Evolutionary conservation across 257 asterid species (phyloP).

Genomic region (Rubia yunnanensis): DNA sequence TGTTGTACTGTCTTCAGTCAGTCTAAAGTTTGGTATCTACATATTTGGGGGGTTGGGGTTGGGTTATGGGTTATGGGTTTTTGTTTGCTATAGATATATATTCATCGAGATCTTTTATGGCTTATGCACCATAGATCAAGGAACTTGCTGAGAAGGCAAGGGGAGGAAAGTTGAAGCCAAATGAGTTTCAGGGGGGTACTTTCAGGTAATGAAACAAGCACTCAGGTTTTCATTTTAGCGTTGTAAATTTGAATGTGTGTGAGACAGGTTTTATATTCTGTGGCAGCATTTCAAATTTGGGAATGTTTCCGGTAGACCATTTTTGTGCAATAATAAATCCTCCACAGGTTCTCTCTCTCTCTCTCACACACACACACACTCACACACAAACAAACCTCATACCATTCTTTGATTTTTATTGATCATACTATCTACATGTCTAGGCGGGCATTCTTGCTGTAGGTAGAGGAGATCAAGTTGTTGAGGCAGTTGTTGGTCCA

Average conservation of each 20-base stretch:
- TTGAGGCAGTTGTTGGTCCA: constrained; percentile 65
- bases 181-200: constrained; percentile 98
- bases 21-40: neutral
- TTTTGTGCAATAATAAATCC: constrained; percentile 98
- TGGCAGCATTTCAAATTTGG: constrained; percentile 96
- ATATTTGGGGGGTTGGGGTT: neutral
- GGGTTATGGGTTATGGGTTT: neutral
- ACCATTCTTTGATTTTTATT: neutral
- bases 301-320: constrained; percentile 95
- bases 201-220: constrained; percentile 54
- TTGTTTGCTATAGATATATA: neutral
- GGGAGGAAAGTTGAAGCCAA: constrained; percentile 82
- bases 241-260: constrained; percentile 11
- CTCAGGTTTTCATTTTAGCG: constrained; percentile 5
- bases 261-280: constrained; percentile 10
- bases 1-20: neutral
- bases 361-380: constrained; percentile 9
- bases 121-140: constrained; percentile 51
- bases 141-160: constrained; percentile 99
- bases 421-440: constrained; percentile 16
- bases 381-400: too few relatives aligned
- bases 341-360: constrained; percentile 68
- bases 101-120: neutral
- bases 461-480: constrained; percentile 93
- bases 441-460: constrained; percentile 99